phyloP scores from a whole-genome alignment of 1,139 yeast genomes.

The Candida tetrigidarum region DNA sequence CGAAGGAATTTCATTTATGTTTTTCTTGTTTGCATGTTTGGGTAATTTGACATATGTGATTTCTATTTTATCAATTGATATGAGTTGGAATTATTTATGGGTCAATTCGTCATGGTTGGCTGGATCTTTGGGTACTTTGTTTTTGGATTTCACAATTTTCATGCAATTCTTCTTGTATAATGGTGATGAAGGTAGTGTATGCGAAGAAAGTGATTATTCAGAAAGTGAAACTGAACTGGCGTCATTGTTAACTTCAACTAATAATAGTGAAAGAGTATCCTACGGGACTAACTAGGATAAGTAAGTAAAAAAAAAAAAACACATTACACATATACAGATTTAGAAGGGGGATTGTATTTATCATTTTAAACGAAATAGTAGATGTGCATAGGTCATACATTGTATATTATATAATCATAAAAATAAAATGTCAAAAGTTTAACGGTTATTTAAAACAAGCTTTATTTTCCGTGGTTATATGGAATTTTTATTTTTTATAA shows the following conservation, averaged over 20 bases:
- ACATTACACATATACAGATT: background rate
- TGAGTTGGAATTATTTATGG: constrained; percentile 67
- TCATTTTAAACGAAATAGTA: too few relatives aligned
- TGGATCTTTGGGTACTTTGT: constrained; percentile 88
- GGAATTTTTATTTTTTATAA: too few relatives aligned
- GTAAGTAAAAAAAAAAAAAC: background rate
- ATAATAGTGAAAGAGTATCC: constrained; percentile 5
- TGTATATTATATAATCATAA: too few relatives aligned
- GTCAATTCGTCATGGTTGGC: constrained; percentile 92
- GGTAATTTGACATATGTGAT: constrained; percentile 91
- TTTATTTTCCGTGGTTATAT: too few relatives aligned
- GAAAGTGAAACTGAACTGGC: constrained; percentile 13
- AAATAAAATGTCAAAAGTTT: too few relatives aligned
- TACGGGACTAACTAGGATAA: constrained; percentile 12
- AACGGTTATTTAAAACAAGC: too few relatives aligned
- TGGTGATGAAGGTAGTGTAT: constrained; percentile 25
- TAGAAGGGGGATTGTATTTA: background rate
- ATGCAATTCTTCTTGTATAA: constrained; percentile 85
- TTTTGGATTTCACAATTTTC: constrained; percentile 83
- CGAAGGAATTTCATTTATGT: constrained; percentile 91
- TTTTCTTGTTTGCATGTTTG: constrained; percentile 89
- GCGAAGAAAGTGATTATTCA: background rate
- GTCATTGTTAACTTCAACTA: constrained; percentile 11
- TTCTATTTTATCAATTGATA: constrained; percentile 77
- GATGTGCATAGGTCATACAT: background rate